phyloP scores from a whole-genome alignment of 768 basidiomycete species.

The Phlebiopsis flavidoalba region DNA sequence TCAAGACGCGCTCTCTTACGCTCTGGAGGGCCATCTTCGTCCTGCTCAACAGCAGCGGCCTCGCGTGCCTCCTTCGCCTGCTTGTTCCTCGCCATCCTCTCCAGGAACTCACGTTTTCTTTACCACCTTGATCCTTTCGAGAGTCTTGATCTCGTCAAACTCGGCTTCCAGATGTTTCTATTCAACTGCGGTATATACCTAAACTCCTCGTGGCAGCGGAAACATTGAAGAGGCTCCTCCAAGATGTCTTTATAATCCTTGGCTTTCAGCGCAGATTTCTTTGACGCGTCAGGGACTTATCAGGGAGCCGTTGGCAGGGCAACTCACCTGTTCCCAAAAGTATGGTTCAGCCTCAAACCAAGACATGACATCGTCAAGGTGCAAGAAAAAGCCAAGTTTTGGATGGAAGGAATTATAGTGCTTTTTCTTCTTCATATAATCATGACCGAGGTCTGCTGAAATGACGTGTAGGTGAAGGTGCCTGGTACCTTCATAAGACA shows the following conservation, averaged over 20 bases:
- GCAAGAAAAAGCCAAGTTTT: constrained; percentile 75
- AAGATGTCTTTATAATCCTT: constrained; percentile 59
- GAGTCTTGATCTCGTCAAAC: constrained; percentile 47
- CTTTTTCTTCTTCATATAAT: constrained; percentile 76
- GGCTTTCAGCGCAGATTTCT: constrained; percentile 53
- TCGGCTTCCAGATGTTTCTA: constrained; percentile 70
- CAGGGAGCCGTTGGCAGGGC: background rate
- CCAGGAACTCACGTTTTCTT: constrained; percentile 19
- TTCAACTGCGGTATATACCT: constrained; percentile 76
- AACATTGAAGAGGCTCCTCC: constrained; percentile 65
- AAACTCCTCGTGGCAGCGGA: constrained; percentile 55
- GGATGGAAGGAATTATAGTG: constrained; percentile 93
- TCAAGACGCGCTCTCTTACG: background rate
- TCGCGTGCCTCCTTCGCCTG: background rate
- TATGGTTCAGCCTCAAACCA: constrained; percentile 72
- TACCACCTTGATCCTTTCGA: constrained; percentile 40
- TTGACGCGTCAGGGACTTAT: background rate
- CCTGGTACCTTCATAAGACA: constrained; percentile 29
- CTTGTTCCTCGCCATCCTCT: background rate
- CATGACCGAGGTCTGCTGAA: constrained; percentile 69
- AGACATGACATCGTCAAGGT: constrained; percentile 67
- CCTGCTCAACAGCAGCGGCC: background rate
- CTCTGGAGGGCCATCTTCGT: background rate
- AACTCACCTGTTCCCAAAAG: constrained; percentile 42
- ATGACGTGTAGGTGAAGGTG: constrained; percentile 85